Percentiles rank a stretch among this genome's conserved stretches.
Conservation (phyloP, 2,329 filamentous ascomycete species). For the Alternaria dauci region DNA sequence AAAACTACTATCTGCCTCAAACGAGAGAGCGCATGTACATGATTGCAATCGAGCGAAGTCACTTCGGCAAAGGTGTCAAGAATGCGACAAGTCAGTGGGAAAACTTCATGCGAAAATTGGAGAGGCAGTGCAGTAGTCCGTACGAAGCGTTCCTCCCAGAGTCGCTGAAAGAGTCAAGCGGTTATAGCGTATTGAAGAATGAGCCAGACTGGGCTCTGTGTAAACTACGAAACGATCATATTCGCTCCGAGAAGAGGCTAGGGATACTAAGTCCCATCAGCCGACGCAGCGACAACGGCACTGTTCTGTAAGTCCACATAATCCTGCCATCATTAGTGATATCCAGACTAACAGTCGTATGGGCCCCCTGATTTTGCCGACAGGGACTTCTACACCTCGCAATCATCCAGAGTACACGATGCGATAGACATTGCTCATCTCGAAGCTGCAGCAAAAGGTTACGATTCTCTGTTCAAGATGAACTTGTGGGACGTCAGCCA, state of each 20-base stretch:
- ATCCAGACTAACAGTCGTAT: slow-evolving; percentile 1
- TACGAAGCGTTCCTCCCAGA: slow-evolving; percentile 69
- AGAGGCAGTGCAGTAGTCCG: slow-evolving; percentile 68
- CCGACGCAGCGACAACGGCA: slow-evolving; percentile 65
- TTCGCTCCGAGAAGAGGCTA: slow-evolving; percentile 60
- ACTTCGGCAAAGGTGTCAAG: slow-evolving; percentile 22
- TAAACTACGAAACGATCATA: slow-evolving; percentile 66
- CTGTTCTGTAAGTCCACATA: slow-evolving; percentile 41
- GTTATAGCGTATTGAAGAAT: slow-evolving; percentile 30
- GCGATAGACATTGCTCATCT: slow-evolving; percentile 70
- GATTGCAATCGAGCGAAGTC: slow-evolving; percentile 52
- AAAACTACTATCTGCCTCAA: slow-evolving; percentile 77
- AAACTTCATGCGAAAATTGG: slow-evolving; percentile 56
- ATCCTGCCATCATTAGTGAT: neutral
- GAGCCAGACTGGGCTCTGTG: slow-evolving; percentile 65
- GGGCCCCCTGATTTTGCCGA: slow-evolving; percentile 65
- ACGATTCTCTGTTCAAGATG: slow-evolving; percentile 68
- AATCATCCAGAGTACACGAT: slow-evolving; percentile 70
- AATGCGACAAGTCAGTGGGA: slow-evolving; percentile 53
- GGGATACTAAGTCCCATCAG: slow-evolving; percentile 67
- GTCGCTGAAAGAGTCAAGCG: slow-evolving; percentile 61
- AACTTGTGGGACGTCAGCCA: slow-evolving; percentile 71
- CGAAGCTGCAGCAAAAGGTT: slow-evolving; percentile 57
- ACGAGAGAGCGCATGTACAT: slow-evolving; percentile 61
- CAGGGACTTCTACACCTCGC: slow-evolving; percentile 58